Percentiles rank a stretch among this genome's conserved stretches.
These are phyloP conservation scores for Stygiomarasmius scandens DNA, from an alignment of 1,284 basidiomycete genomes.

Conservation along the genomic window DNA sequence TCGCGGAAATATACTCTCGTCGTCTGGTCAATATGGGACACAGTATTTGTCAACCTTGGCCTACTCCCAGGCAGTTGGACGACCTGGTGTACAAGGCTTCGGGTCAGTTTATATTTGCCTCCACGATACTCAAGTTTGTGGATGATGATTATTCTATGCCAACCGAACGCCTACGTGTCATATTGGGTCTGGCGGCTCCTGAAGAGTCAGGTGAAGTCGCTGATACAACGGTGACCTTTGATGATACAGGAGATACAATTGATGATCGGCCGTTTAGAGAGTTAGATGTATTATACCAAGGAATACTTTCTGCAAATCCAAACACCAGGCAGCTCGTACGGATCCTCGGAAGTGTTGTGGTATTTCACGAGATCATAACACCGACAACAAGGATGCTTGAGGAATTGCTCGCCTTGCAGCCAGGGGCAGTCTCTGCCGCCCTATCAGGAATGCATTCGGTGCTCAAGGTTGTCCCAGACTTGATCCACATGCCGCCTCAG, in stretches of 20 bases:
- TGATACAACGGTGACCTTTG: too few relatives aligned
- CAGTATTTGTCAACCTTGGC: conserved; percentile 10
- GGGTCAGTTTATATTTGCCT: conserved; percentile 15
- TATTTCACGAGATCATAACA: neutral
- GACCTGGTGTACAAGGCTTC: conserved; percentile 7
- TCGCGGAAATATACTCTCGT: neutral
- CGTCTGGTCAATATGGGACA: too few relatives aligned
- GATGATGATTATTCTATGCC: conserved; percentile 1
- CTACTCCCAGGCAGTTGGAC: neutral
- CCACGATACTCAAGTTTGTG: conserved; percentile 16
- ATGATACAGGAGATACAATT: too few relatives aligned
- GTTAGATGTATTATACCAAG: conserved; percentile 13
- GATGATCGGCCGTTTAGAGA: conserved; percentile 2
- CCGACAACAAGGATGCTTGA: neutral
- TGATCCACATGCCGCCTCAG: too few relatives aligned
- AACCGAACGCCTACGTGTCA: conserved; percentile 3
- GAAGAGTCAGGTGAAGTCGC: too few relatives aligned
- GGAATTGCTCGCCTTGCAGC: neutral
- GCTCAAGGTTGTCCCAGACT: too few relatives aligned
- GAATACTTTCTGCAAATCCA: conserved; percentile 7
- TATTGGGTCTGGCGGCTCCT: neutral
- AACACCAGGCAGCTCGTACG: neutral
- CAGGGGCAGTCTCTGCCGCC: neutral
- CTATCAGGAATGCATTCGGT: conserved; percentile 3
- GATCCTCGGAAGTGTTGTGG: neutral